Conservation (phyloP, 2,329 filamentous ascomycete genomes). For the Trichoderma harzianum region DNA sequence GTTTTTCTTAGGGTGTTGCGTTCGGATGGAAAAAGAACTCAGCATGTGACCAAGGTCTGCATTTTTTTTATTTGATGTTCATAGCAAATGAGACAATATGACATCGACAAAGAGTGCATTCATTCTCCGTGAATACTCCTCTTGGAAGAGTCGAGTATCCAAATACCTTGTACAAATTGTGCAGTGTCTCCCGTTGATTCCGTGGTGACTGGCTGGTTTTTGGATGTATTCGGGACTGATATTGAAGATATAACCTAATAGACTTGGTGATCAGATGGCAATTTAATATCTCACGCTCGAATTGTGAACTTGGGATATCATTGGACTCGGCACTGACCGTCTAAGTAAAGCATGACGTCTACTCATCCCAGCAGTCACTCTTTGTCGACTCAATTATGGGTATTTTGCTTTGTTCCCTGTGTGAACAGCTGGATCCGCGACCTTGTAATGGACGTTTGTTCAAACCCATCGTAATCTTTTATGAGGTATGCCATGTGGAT, state of each 20-base stretch:
- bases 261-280: background rate
- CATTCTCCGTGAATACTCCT: background rate
- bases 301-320: background rate
- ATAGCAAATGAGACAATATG: constrained; percentile 40
- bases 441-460: background rate
- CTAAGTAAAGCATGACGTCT: background rate
- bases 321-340: background rate
- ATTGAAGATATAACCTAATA: background rate
- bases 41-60: constrained; percentile 41
- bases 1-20: constrained; percentile 42
- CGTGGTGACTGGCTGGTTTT: background rate
- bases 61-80: constrained; percentile 34
- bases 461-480: background rate
- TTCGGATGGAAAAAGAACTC: constrained; percentile 44
- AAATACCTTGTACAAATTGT: background rate
- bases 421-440: background rate
- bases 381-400: background rate
- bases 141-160: background rate
- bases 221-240: background rate
- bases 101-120: constrained; percentile 27
- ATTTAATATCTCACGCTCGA: background rate
- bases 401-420: background rate
- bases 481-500: background rate
- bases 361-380: background rate
- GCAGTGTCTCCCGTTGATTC: background rate